Evolutionary conservation across 2,329 filamentous ascomycete species (phyloP).

Genomic region (Cercospora canescens): DNA sequence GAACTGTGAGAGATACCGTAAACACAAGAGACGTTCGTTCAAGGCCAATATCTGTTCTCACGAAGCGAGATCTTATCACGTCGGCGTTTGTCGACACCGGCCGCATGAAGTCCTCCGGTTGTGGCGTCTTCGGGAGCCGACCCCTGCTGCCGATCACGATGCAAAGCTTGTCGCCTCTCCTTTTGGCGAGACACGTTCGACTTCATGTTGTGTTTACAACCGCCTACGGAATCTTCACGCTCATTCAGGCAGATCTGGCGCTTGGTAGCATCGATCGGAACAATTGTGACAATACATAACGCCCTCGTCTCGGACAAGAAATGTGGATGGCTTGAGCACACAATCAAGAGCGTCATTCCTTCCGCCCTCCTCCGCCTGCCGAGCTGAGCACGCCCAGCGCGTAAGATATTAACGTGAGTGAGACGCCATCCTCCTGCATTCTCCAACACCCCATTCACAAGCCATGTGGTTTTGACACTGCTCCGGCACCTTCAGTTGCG

Average conservation of each 20-base stretch:
- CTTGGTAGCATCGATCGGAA: background rate
- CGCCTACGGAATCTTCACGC: background rate
- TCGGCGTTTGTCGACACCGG: background rate
- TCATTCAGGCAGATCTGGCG: background rate
- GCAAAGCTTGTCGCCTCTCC: slow-evolving; percentile 4
- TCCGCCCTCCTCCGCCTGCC: slow-evolving; percentile 11
- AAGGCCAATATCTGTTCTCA: background rate
- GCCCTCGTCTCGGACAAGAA: background rate
- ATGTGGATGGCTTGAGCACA: slow-evolving; percentile 6
- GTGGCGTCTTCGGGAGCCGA: slow-evolving; percentile 1
- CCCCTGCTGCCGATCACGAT: slow-evolving; percentile 9
- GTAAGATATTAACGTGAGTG: slow-evolving; percentile 11
- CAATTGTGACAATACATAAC: background rate
- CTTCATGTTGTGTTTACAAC: slow-evolving; percentile 6
- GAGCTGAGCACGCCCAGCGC: background rate
- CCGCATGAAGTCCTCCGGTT: background rate
- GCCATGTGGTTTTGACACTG: background rate
- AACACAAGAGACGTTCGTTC: background rate
- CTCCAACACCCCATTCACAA: background rate
- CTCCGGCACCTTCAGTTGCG: background rate
- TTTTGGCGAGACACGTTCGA: slow-evolving; percentile 1
- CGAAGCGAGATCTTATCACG: background rate
- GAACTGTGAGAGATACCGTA: too few relatives aligned
- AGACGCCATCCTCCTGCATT: background rate
- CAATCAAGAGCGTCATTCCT: slow-evolving; percentile 14